These are phyloP conservation scores for Trypethelium eluteriae DNA, from an alignment of 495 filamentous ascomycete genomes.

Conservation along the genomic window DNA sequence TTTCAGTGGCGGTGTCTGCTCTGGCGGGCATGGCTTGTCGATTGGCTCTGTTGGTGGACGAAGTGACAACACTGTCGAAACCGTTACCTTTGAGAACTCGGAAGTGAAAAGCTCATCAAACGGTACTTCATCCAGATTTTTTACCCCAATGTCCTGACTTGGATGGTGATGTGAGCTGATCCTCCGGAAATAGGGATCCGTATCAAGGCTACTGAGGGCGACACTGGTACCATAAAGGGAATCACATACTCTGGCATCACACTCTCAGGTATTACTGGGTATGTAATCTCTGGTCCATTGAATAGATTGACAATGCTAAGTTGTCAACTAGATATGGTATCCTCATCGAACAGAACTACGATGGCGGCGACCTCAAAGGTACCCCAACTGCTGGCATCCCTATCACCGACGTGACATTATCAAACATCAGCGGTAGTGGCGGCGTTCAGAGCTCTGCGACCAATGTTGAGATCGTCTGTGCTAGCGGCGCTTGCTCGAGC, in stretches of 20 bases:
- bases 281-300: not conserved
- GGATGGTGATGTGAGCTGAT: slow-evolving; percentile 41
- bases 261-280: slow-evolving; percentile 45
- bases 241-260: slow-evolving; percentile 56
- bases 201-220: slow-evolving; percentile 55
- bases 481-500: slow-evolving; percentile 22
- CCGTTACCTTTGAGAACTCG: slow-evolving; percentile 32
- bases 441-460: slow-evolving; percentile 39
- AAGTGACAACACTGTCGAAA: slow-evolving; percentile 50
- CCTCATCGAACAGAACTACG: slow-evolving; percentile 62
- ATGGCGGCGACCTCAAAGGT: slow-evolving; percentile 47
- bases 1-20: slow-evolving; percentile 47
- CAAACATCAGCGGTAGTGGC: slow-evolving; percentile 43
- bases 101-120: not conserved
- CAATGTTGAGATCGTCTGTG: slow-evolving; percentile 45
- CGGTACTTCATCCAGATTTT: not conserved
- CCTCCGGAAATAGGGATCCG: slow-evolving; percentile 53
- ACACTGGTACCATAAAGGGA: slow-evolving; percentile 49
- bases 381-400: slow-evolving; percentile 54
- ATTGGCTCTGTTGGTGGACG: slow-evolving; percentile 63
- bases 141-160: slow-evolving; percentile 31
- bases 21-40: slow-evolving; percentile 54
- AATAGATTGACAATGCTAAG: not conserved
- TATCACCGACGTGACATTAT: slow-evolving; percentile 51
- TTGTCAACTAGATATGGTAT: slow-evolving; percentile 47